These are phyloP conservation scores for Metschnikowia orientalis DNA, from an alignment of 805 yeast species.

Conservation along the genomic window DNA sequence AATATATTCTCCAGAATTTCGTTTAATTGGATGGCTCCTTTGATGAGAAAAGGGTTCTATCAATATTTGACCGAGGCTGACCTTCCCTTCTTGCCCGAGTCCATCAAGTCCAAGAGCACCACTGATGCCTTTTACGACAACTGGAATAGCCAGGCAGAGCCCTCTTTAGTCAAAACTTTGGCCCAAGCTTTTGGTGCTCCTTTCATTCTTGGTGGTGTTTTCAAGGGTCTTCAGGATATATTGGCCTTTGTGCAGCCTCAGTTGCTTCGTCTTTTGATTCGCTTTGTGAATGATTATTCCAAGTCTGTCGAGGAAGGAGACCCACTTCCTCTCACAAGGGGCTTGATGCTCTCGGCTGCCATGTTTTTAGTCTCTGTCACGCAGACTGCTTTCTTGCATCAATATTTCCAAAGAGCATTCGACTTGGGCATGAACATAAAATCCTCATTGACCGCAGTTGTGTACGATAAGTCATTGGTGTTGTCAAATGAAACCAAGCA, in stretches of 20 bases:
- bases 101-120: constrained; percentile 53
- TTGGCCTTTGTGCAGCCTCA: constrained; percentile 43
- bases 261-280: constrained; percentile 30
- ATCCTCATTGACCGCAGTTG: constrained; percentile 60
- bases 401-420: constrained; percentile 70
- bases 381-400: constrained; percentile 76
- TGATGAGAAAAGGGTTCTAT: constrained; percentile 74
- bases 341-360: constrained; percentile 66
- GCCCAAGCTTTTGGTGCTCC: constrained; percentile 68
- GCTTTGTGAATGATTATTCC: constrained; percentile 36
- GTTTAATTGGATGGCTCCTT: constrained; percentile 85
- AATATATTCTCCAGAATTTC: constrained; percentile 73
- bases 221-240: constrained; percentile 71
- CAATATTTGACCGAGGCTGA: constrained; percentile 56
- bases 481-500: constrained; percentile 70
- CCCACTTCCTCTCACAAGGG: constrained; percentile 61
- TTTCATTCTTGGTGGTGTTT: constrained; percentile 66
- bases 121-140: constrained; percentile 46
- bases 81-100: constrained; percentile 72
- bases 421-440: constrained; percentile 75
- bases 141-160: constrained; percentile 58
- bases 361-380: constrained; percentile 74
- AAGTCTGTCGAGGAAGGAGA: constrained; percentile 32
- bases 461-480: constrained; percentile 64
- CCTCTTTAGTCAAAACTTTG: constrained; percentile 59